These are phyloP conservation scores for Quercus ilex DNA, from an alignment of 306 rosid species.

Conservation along the genomic window DNA sequence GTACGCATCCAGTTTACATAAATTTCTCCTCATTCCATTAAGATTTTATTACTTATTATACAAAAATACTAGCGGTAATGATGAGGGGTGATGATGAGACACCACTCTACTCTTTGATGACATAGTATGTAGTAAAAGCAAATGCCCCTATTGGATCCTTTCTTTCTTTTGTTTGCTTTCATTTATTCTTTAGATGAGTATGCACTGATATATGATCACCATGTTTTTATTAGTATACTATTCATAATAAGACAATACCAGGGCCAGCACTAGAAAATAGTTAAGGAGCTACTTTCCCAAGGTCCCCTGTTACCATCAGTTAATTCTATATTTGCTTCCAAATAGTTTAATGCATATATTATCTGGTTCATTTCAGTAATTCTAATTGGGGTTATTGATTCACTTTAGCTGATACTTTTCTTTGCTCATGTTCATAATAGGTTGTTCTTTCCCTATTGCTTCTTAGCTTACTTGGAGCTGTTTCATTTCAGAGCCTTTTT, in stretches of 20 bases:
- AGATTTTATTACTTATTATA: no score
- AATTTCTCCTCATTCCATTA: no score
- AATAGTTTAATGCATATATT: neutral
- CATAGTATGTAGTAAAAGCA: no score
- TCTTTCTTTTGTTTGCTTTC: neutral
- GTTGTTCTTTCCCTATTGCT: slow-evolving; percentile 58
- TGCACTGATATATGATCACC: neutral
- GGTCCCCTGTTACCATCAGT: neutral
- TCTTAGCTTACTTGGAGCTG: slow-evolving; percentile 68
- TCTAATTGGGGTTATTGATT: neutral
- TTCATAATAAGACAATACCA: neutral
- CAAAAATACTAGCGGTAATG: no score
- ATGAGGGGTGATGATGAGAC: neutral
- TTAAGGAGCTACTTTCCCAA: neutral
- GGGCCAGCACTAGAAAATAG: neutral
- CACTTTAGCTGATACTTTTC: slow-evolving; percentile 16
- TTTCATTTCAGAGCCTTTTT: slow-evolving; percentile 62
- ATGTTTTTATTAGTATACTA: neutral
- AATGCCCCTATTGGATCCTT: neutral
- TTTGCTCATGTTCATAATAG: slow-evolving; percentile 44
- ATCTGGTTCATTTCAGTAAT: neutral
- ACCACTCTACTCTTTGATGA: neutral
- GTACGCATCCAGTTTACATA: no score
- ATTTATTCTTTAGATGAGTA: neutral
- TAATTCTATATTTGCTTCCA: neutral